phyloP scores from a whole-genome alignment of 805 yeast species.

The Clavispora fructus region DNA sequence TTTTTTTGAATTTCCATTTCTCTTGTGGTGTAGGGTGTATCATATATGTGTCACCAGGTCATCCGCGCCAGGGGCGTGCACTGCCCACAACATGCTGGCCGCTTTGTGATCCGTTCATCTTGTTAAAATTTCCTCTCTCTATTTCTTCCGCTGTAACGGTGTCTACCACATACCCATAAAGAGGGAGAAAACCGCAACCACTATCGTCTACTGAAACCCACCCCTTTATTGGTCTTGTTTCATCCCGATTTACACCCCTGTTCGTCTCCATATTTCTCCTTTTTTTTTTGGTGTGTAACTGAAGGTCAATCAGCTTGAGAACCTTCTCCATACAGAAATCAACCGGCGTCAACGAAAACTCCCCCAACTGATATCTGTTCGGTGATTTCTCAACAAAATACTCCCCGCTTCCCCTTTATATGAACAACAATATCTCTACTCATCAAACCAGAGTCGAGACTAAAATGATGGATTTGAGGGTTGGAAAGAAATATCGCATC shows the following conservation, averaged over 20 bases:
- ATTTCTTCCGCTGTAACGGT: background rate
- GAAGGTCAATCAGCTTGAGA: background rate
- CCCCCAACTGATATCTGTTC: background rate
- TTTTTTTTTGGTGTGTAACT: background rate
- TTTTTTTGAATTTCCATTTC: background rate
- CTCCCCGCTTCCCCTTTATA: slow-evolving; percentile 1
- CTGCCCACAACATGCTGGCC: background rate
- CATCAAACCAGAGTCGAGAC: slow-evolving; percentile 12
- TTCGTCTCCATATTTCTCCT: background rate
- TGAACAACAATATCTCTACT: slow-evolving; percentile 13
- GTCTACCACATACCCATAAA: background rate
- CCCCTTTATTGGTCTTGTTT: background rate
- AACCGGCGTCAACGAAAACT: background rate
- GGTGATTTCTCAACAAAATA: background rate
- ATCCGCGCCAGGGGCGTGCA: background rate
- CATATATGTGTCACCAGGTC: background rate
- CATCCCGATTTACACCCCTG: background rate
- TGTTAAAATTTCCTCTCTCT: background rate
- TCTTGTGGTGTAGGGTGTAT: background rate
- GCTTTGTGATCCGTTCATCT: background rate
- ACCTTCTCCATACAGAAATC: background rate
- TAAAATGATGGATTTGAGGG: slow-evolving; percentile 58
- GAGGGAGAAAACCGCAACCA: background rate
- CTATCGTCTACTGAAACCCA: background rate
- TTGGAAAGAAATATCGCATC: slow-evolving; percentile 89